These are phyloP conservation scores for Leptosphaerulina australis DNA, from an alignment of 2,329 filamentous ascomycete species.

Conservation along the genomic window DNA sequence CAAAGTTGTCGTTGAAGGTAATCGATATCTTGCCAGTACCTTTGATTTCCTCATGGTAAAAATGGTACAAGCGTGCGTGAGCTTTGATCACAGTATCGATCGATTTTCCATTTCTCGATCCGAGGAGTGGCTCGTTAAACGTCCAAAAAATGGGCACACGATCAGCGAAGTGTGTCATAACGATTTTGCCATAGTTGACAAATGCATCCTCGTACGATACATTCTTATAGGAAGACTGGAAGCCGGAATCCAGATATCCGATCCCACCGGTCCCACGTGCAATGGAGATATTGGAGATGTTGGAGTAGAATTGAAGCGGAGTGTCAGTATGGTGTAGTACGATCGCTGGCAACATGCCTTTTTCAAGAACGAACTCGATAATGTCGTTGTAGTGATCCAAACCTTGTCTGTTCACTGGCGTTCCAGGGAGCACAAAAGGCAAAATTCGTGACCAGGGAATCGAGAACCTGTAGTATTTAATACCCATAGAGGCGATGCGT, in stretches of 20 bases:
- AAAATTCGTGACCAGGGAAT: slow-evolving; percentile 61
- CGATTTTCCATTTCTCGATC: slow-evolving; percentile 51
- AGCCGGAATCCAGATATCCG: slow-evolving; percentile 44
- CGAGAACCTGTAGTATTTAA: slow-evolving; percentile 60
- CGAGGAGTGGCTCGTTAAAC: slow-evolving; percentile 60
- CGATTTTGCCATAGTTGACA: slow-evolving; percentile 60
- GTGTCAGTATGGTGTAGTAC: slow-evolving; percentile 60
- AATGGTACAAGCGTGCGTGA: slow-evolving; percentile 58
- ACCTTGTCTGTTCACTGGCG: slow-evolving; percentile 58
- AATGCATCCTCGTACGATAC: slow-evolving; percentile 58
- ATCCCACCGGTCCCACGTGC: slow-evolving; percentile 32
- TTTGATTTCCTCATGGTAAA: slow-evolving; percentile 61
- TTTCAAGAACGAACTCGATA: slow-evolving; percentile 57
- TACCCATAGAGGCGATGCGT: slow-evolving; percentile 58
- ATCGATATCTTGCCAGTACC: slow-evolving; percentile 58
- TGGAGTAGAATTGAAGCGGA: slow-evolving; percentile 52
- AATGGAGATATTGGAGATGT: slow-evolving; percentile 35
- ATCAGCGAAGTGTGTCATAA: slow-evolving; percentile 59
- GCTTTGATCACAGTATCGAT: slow-evolving; percentile 48
- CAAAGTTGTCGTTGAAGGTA: slow-evolving; percentile 55
- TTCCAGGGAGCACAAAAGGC: slow-evolving; percentile 58
- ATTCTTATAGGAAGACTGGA: slow-evolving; percentile 49
- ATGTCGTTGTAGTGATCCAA: slow-evolving; percentile 62
- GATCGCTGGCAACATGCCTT: slow-evolving; percentile 58
- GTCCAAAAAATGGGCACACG: slow-evolving; percentile 61